Evolutionary conservation across 1,284 basidiomycete genomes (phyloP), one percentile per base, ranked within the genome.

Genomic region (Ustanciosporium gigantosporum): DNA sequence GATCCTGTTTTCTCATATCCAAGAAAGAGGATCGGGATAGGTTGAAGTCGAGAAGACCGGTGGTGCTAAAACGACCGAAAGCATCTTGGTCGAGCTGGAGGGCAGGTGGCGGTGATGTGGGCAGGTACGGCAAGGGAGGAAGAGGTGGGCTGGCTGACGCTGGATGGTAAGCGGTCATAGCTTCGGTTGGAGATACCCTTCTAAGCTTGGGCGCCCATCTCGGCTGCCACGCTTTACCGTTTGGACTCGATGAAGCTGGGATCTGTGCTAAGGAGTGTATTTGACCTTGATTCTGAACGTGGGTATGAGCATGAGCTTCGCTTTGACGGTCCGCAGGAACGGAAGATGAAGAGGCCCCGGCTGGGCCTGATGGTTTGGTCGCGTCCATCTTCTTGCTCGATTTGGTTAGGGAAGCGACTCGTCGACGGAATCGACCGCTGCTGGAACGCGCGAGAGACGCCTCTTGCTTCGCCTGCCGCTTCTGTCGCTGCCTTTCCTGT

Each of bases 191-290:
- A 22, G 25, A 46, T 13, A 41, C 45, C 15, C 44, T 42, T 20
- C 48, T 61, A 22, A 55, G 39, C 25, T 46, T 62, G 4, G 59
- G 59, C 20, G 59, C 52, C 59, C 59, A 62, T 39, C 59, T 42
- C 2, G 51, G 59, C 20, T 56, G 47, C 59, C 59, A 62, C 3
- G 14, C 39, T 29, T 46, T 51, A 29, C 27, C n/a, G n/a, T n/a
- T n/a, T n/a, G n/a, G n/a, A n/a, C n/a, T n/a, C n/a, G n/a, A n/a
- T n/a, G n/a, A n/a, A n/a, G n/a, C n/a, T n/a, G n/a, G n/a, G n/a
- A n/a, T n/a, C n/a, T n/a, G n/a, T n/a, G n/a, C n/a, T n/a, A n/a
- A n/a, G n/a, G n/a, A n/a, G n/a, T n/a, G n/a, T n/a, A n/a, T n/a
- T n/a, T n/a, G n/a, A n/a, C n/a, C n/a, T n/a, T n/a, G n/a, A n/a